Base-by-base conservation (phyloP, 306 rosid species). In the Vigna hirtella region DNA sequence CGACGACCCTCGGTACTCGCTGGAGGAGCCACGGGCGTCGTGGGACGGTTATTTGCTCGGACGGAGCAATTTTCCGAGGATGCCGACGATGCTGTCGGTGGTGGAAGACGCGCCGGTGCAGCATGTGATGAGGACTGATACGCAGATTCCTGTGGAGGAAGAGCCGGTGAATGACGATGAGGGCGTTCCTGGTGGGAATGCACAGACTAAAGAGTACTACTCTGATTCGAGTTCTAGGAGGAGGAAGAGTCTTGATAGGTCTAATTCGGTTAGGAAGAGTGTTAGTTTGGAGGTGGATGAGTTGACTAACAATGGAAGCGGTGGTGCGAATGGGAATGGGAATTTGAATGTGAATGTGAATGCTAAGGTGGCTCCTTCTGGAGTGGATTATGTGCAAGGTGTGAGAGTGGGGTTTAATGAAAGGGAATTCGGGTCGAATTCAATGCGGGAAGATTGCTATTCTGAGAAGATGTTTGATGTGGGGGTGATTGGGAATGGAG, bases 11-110 rank as follows among this genome's bases (percentile, higher is more conserved):
- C 83, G 98, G 1, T 88, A 90, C 84, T 93, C 98, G 8, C 77
- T 93, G 4, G 98, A 93, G 9, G 98, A 93, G 86, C 96, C 98
- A 4, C 85, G 98, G n/a, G 97, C 96, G 11, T 93, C 98, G 2
- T 91, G 97, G 96, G 98, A 93, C 55, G 98, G 98, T 4, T 73
- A 93, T 57, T 65, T 93, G 63, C 83, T 85, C 5, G 91, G 98
- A 3, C 81, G 88, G 26, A 79, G 87, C 1, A 47, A 24, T 3
- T 80, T 90, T 49, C 85, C 86, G 3, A 88, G 93, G 65, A 91
- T 94, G 97, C 97, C 97, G 24, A 89, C 96, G 1, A 94, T 94
- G 98, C 71, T 91, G 26, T 91, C 98, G 6, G 97, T 91, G 9
- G 97, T 91, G 51, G 98, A 94, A 79, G 97, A 93, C 66, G 89